phyloP scores from a whole-genome alignment of 805 yeast genomes.

The Metschnikowia lachancei region DNA sequence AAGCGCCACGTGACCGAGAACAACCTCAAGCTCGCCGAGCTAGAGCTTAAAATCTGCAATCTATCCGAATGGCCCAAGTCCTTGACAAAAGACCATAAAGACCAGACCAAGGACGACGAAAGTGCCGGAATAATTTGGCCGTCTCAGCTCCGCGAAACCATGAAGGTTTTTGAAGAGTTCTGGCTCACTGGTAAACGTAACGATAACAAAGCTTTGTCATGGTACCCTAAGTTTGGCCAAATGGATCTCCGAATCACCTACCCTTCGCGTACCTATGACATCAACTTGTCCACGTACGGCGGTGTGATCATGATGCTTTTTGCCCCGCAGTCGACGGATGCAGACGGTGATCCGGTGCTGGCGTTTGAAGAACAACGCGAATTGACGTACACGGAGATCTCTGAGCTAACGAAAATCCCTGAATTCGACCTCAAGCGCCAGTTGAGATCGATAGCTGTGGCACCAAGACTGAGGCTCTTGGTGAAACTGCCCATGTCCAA shows the following conservation, averaged over 20 bases:
- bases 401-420: constrained; percentile 67
- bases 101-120: constrained; percentile 24
- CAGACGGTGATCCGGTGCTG: constrained; percentile 31
- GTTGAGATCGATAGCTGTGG: constrained; percentile 78
- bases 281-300: constrained; percentile 77
- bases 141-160: constrained; percentile 34
- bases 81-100: constrained; percentile 43
- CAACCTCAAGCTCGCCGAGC: constrained; percentile 24
- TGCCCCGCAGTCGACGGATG: constrained; percentile 39
- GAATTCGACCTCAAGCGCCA: constrained; percentile 70
- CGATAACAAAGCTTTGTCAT: constrained; percentile 45
- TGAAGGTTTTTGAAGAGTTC: constrained; percentile 39
- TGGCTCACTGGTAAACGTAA: constrained; percentile 41
- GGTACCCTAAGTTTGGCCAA: constrained; percentile 85
- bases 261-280: constrained; percentile 67
- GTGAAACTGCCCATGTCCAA: constrained; percentile 72
- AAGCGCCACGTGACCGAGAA: constrained; percentile 20
- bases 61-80: constrained; percentile 46
- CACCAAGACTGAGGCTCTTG: constrained; percentile 75
- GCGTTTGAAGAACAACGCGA: constrained; percentile 51
- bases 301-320: constrained; percentile 77
- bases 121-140: constrained; percentile 38
- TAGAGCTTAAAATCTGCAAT: constrained; percentile 44
- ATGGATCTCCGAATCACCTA: constrained; percentile 74
- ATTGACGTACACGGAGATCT: constrained; percentile 61